Conservation (phyloP, 2,329 filamentous ascomycete species). For the Hypoxylon rubiginosum region DNA sequence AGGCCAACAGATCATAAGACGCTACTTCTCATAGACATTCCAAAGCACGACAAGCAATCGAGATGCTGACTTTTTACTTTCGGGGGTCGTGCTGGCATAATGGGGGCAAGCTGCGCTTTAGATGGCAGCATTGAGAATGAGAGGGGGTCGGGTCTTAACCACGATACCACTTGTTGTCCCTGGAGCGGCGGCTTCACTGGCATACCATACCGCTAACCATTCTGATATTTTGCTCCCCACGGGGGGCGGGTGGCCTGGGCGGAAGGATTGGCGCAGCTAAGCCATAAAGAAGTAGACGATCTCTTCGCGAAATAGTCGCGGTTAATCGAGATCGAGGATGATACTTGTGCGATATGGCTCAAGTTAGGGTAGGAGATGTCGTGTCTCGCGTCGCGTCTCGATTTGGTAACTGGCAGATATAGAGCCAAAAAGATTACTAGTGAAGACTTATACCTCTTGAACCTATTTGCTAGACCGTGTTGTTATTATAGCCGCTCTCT, state of each 20-base stretch:
- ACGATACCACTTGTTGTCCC: conserved; percentile 22
- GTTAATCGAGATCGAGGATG: not conserved
- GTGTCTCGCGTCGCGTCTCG: conserved; percentile 17
- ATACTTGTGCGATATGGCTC: not conserved
- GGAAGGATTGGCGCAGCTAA: conserved; percentile 3
- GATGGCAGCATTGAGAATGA: conserved; percentile 22
- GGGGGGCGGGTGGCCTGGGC: conserved; percentile 6
- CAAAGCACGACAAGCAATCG: not conserved
- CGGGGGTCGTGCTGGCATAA: not conserved
- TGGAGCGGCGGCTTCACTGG: not conserved
- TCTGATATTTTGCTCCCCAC: not conserved
- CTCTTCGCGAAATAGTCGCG: conserved; percentile 18
- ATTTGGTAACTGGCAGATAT: conserved; percentile 31
- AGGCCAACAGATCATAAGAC: conserved; percentile 83
- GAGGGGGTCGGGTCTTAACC: conserved; percentile 11
- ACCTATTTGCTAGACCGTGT: not conserved
- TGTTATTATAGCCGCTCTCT: not conserved
- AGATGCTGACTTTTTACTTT: conserved; percentile 2
- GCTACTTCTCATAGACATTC: conserved; percentile 76
- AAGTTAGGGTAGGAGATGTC: conserved; percentile 6
- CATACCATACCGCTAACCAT: not conserved
- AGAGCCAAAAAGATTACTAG: conserved; percentile 20
- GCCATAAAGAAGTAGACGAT: conserved; percentile 15
- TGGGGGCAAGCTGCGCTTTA: conserved; percentile 14
- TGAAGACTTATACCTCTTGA: not conserved